Conservation (phyloP, 148 eudicot genomes). For the Polygonum aviculare region DNA sequence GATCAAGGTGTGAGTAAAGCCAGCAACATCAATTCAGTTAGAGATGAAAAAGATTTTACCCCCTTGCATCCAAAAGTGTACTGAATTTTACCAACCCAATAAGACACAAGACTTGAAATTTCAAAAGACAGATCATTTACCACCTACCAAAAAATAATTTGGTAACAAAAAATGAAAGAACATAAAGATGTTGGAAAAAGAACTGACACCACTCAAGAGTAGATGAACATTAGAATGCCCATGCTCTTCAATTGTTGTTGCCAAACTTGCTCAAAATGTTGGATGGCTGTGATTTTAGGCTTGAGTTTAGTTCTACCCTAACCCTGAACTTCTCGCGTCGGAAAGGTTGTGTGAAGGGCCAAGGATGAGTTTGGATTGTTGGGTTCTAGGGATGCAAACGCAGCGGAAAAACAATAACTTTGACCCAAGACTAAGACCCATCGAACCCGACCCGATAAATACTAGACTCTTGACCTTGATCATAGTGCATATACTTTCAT, state of each 20-base stretch:
- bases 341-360: background rate
- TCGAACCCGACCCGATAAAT: too few species aligned
- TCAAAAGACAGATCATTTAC: background rate
- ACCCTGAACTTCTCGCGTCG: background rate
- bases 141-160: background rate
- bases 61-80: background rate
- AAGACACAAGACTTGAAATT: background rate
- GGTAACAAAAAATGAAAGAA: background rate
- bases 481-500: too few species aligned
- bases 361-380: too few species aligned
- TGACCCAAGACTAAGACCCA: too few species aligned
- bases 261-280: background rate
- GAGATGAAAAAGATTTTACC: conserved; percentile 9
- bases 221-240: background rate
- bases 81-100: background rate
- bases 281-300: background rate
- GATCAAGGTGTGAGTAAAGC: background rate
- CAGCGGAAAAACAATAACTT: too few species aligned
- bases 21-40: conserved; percentile 4
- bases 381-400: too few species aligned
- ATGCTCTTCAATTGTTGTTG: conserved; percentile 2
- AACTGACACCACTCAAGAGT: conserved; percentile 5
- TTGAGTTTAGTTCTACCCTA: background rate
- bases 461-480: too few species aligned
- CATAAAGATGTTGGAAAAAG: background rate